Evolutionary conservation across 305 asterid genomes (phyloP).

Genomic region (Fraxinus angustifolia): DNA sequence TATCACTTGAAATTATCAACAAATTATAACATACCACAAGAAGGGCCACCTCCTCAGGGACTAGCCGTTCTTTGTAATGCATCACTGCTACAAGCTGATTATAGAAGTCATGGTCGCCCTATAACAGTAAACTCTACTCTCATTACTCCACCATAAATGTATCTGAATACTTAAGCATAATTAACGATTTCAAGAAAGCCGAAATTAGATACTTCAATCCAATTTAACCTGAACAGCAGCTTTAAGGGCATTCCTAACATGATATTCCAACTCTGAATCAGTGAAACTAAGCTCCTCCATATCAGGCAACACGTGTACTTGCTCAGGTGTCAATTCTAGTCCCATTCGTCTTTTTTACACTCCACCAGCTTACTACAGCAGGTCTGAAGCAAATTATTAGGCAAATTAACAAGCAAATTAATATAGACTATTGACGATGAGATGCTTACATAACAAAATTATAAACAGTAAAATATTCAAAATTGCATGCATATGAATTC

Average conservation of each 20-base stretch:
- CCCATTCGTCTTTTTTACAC: neutral
- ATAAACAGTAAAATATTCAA: neutral
- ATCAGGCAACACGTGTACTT: conserved; percentile 22
- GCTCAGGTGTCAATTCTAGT: neutral
- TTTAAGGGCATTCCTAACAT: conserved; percentile 61
- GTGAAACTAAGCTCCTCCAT: conserved; percentile 46
- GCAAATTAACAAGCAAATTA: neutral
- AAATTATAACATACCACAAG: conserved; percentile 62
- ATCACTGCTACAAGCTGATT: conserved; percentile 59
- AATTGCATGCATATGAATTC: neutral
- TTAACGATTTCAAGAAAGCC: neutral
- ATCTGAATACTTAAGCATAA: neutral
- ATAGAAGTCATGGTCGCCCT: conserved; percentile 65
- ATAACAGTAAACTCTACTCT: conserved; percentile 12
- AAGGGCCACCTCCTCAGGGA: conserved; percentile 67
- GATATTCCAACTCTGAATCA: conserved; percentile 55
- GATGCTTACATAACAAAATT: neutral
- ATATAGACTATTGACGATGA: neutral
- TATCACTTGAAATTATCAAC: neutral
- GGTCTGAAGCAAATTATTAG: neutral
- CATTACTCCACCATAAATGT: neutral
- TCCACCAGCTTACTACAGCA: neutral
- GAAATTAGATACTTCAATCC: conserved; percentile 4
- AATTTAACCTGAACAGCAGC: conserved; percentile 47
- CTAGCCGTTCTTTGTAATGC: conserved; percentile 40